Base-by-base conservation (phyloP, 768 basidiomycete genomes). In the Neoboletus magnificus region DNA sequence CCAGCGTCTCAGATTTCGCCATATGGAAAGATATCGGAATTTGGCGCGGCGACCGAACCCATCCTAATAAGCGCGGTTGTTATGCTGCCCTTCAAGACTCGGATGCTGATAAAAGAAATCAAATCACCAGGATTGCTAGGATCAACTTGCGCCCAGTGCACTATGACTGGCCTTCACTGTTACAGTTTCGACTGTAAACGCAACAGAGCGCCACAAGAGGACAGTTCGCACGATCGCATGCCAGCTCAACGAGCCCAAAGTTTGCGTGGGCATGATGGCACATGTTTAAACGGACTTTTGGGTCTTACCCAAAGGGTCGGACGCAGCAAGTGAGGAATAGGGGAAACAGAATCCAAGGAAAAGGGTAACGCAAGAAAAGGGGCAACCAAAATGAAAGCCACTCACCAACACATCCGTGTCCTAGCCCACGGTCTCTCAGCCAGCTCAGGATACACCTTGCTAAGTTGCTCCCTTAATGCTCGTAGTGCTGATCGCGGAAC, bases 331-430 rank as follows among this genome's bases (percentile, higher is more conserved):
- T 22, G 43, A 18, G 3, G 16, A 10, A 50, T 20, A n/a, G n/a
- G 37, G 16, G 9, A 0, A 20, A 40, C 10, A 16, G 20, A 42
- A 35, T 9, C 33, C 15, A 42, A 42, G 29, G 13, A 49, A 8
- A 41, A 52, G 2, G 9, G 43, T 7, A 42, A 56, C 8, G 16
- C 32, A 45, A 39, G 8, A 25, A 47, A 30, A 27, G 13, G 2
- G 45, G 2, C 5, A 36, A 15, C 16, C 23, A 32, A 12, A 30
- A 32, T 15, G 16, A 15, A 54, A 36, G 11, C 12, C 11, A 69
- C 82, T 68, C 66, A 91, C 95, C 95, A 98, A 73, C 95, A 98
- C 59, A 98, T 70, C 56, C 95, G 74, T 12, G 93, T 95, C 8
- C 75, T 76, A 30, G 72, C 66, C 65, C 93, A 89, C 0, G 88